A percentile compares a stretch with the other conserved stretches of the same genome.
These are phyloP conservation scores for Pyricularia grisea DNA, from an alignment of 2,329 filamentous ascomycete species.

Conservation along the genomic window DNA sequence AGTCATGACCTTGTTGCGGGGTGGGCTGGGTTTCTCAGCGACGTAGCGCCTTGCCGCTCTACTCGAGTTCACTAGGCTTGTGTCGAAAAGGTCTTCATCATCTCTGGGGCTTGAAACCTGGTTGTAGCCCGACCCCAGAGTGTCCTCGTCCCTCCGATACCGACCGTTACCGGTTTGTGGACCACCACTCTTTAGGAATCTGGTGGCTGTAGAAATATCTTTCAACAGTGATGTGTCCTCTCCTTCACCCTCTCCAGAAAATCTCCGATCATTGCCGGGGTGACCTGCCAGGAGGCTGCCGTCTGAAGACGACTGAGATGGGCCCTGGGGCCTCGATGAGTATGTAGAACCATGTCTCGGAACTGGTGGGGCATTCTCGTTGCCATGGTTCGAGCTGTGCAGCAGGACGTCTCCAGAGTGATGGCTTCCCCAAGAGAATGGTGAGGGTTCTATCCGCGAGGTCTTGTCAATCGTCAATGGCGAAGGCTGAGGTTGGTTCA, in stretches of 20 bases:
- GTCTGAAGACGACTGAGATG: constrained; percentile 20
- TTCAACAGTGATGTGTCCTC: constrained; percentile 44
- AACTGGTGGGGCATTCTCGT: constrained; percentile 27
- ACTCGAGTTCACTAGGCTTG: constrained; percentile 27
- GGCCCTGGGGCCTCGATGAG: constrained; percentile 16
- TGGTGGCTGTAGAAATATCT: constrained; percentile 38
- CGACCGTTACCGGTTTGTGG: constrained; percentile 10
- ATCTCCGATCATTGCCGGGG: constrained; percentile 17
- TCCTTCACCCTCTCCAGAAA: constrained; percentile 30
- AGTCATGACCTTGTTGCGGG: constrained; percentile 76
- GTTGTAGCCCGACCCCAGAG: constrained; percentile 14
- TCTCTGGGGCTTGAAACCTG: constrained; percentile 24
- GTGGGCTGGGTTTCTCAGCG: constrained; percentile 25
- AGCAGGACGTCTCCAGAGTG: constrained; percentile 37
- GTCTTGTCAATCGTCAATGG: constrained; percentile 38
- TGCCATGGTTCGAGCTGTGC: constrained; percentile 20
- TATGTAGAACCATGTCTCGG: constrained; percentile 26
- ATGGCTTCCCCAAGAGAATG: constrained; percentile 42
- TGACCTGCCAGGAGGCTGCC: constrained; percentile 8
- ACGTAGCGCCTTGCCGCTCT: constrained; percentile 25
- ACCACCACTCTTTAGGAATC: constrained; percentile 25
- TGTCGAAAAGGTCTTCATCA: constrained; percentile 49
- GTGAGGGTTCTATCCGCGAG: constrained; percentile 34
- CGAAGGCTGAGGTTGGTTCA: constrained; percentile 33
- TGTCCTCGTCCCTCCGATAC: constrained; percentile 32